phyloP scores from a whole-genome alignment of 2,329 filamentous ascomycete species.

The Trichophaea hybrida region DNA sequence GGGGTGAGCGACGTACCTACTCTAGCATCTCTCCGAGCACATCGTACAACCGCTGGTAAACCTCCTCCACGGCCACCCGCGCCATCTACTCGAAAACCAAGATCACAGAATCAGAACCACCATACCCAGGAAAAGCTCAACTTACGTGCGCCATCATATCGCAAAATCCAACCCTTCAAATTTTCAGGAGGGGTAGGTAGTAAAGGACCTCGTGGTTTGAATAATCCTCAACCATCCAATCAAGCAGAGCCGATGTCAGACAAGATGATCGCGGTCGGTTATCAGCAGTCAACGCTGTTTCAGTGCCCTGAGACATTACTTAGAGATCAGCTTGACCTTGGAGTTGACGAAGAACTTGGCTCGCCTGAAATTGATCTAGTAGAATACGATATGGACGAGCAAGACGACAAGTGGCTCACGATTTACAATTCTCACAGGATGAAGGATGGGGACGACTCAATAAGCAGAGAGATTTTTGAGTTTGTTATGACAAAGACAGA shows the following conservation, averaged over 20 bases:
- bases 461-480: conserved; percentile 89
- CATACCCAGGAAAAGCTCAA: conserved; percentile 15
- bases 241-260: background rate
- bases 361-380: conserved; percentile 57
- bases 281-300: conserved; percentile 16
- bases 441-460: conserved; percentile 58
- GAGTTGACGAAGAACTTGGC: conserved; percentile 38
- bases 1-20: conserved; percentile 13
- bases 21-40: conserved; percentile 20
- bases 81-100: background rate
- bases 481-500: conserved; percentile 98
- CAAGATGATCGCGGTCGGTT: conserved; percentile 14
- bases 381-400: conserved; percentile 99
- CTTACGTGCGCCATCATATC: conserved; percentile 18
- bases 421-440: conserved; percentile 65
- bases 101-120: conserved; percentile 6
- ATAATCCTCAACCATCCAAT: conserved; percentile 12
- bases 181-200: conserved; percentile 16
- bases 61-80: conserved; percentile 5
- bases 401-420: conserved; percentile 92
- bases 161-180: conserved; percentile 18
- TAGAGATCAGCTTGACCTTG: conserved; percentile 42
- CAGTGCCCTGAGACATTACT: conserved; percentile 33
- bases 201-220: conserved; percentile 16
- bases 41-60: conserved; percentile 20